These are phyloP conservation scores for Cymbopogon flexuosus DNA, from an alignment of 202 grass and related monocot genomes.

Conservation along the genomic window DNA sequence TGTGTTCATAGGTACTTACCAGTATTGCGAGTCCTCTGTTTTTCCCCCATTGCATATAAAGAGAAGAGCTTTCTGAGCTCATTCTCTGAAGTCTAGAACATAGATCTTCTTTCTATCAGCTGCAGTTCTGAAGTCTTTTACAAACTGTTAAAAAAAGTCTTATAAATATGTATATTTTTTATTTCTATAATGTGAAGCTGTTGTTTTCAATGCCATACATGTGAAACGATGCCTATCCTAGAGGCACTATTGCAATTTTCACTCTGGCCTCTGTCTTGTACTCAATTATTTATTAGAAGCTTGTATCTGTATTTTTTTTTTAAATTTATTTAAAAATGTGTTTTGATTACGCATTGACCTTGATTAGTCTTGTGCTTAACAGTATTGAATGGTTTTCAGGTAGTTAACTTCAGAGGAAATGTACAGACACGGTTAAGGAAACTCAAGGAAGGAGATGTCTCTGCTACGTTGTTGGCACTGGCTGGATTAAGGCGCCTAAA, in stretches of 20 bases:
- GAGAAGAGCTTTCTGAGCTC: not conserved
- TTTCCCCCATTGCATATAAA: not conserved
- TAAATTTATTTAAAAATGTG: not conserved
- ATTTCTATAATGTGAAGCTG: constrained; percentile 5
- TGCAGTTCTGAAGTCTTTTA: not conserved
- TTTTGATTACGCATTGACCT: constrained; percentile 18
- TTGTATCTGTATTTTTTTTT: not conserved
- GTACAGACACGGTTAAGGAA: constrained; percentile 90
- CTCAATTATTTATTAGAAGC: too few species aligned
- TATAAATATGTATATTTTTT: not conserved
- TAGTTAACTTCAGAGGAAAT: constrained; percentile 98
- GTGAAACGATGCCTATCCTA: not conserved
- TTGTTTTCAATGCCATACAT: not conserved
- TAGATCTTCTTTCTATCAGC: not conserved
- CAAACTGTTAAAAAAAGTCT: not conserved
- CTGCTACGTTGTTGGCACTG: constrained; percentile 84
- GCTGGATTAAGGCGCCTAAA: constrained; percentile 84
- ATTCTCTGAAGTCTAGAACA: not conserved
- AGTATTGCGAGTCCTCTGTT: not conserved
- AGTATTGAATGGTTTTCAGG: constrained; percentile 44
- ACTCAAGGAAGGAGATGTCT: constrained; percentile 71
- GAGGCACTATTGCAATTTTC: not conserved
- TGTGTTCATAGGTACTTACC: not conserved
- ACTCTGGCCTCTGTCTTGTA: too few species aligned
- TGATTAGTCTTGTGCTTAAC: constrained; percentile 14